Percentiles rank a stretch among this genome's conserved stretches.
These are phyloP conservation scores for Nakaseomyces glabratus DNA, from an alignment of 1,139 yeast genomes.

Conservation along the genomic window DNA sequence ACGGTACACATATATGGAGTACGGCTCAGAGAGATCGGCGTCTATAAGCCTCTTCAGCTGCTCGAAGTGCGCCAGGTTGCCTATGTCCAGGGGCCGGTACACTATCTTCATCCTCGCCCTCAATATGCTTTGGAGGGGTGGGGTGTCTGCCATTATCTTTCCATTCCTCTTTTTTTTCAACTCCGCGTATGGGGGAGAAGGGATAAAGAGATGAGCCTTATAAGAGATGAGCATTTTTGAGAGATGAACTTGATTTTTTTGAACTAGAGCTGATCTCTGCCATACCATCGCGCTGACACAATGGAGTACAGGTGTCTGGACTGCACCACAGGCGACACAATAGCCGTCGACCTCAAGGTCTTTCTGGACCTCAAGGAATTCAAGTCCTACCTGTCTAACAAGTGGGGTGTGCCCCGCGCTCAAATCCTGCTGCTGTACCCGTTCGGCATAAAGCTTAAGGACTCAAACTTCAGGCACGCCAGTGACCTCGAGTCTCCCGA, in stretches of 20 bases:
- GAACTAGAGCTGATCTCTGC: too few relatives aligned
- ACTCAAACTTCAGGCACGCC: conserved; percentile 33
- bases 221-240: too few relatives aligned
- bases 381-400: conserved; percentile 37
- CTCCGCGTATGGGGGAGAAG: too few relatives aligned
- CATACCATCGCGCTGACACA: too few relatives aligned
- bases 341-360: conserved; percentile 15
- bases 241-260: too few relatives aligned
- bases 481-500: conserved; percentile 25
- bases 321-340: conserved; percentile 1
- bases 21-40: conserved; percentile 61
- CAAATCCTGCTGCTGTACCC: conserved; percentile 55
- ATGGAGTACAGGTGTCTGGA: conserved; percentile 3
- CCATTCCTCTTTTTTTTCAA: too few relatives aligned
- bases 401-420: conserved; percentile 36
- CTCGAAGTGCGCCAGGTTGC: conserved; percentile 26
- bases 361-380: conserved; percentile 38
- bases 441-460: conserved; percentile 54
- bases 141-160: too few relatives aligned
- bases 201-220: too few relatives aligned
- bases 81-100: conserved; percentile 24
- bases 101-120: conserved; percentile 15
- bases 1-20: conserved; percentile 60
- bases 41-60: conserved; percentile 42
- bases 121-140: too few relatives aligned